Evolutionary conservation across 2,329 filamentous ascomycete species (phyloP), one percentile per base, ranked within the genome.

Genomic region (Pseudonectria buxi): DNA sequence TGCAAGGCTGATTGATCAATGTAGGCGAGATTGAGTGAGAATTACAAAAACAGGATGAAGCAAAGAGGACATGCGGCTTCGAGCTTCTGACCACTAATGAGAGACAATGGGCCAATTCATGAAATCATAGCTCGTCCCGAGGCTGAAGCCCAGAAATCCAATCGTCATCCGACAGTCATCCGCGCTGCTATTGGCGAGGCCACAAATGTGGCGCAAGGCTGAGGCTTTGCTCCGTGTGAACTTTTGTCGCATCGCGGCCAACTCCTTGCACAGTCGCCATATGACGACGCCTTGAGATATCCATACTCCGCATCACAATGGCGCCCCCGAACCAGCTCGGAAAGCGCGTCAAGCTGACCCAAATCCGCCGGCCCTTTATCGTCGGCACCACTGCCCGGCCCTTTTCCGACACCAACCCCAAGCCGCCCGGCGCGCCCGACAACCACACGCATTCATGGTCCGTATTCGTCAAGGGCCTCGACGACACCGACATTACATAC

Each of bases 391-490:
- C 92, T 43, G 87, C 90, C 14, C 72, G 76, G 30, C 82, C 80
- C 28, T 88, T 88, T 64, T 83, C 86, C 59, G 83, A 86, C 33
- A 78, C 82, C 49, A 85, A 87, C 55, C 86, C 86, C 36, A 83
- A 85, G 54, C 86, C 87, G 3, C 68, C 79, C 14, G 75, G 80
- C 56, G 77, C 86, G 4, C 87, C 90, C 15, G 75, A 86, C 43
- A 89, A 94, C 62, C 92, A 98, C 69, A 96, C 90, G 24, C 94
- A 96, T 68, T 86, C 85, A 44, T 98, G 92, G 92, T 81, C 84
- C 54, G 86, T 96, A 45, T 96, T 94, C 61, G 86, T 98, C 39
- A 85, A 85, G 56, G 87, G 89, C 30, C 72, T 95, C 35, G 87
- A 94, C 53, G 86, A 86, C 59, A 85, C 86, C 41, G 86, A 95